Evolutionary conservation across 305 asterid species (phyloP).

Genomic region (Solanum hybrid): DNA sequence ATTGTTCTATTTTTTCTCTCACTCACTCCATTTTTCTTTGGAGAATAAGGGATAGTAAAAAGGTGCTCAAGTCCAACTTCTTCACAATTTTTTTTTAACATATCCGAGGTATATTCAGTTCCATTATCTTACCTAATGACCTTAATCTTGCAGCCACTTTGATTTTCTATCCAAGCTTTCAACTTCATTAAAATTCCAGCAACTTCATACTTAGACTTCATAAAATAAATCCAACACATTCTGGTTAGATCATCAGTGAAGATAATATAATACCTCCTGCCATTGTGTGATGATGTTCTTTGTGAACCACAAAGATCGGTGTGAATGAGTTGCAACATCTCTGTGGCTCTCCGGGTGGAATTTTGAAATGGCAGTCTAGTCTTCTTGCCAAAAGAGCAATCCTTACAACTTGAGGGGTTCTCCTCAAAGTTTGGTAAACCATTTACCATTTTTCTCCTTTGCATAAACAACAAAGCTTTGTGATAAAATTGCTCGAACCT

Average conservation of each 20-base stretch:
- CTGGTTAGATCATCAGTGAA: not conserved
- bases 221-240: not conserved
- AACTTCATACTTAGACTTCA: not conserved
- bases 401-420: not conserved
- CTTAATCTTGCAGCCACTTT: not conserved
- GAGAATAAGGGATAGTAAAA: not conserved
- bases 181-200: not conserved
- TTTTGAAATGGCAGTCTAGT: not conserved
- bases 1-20: not conserved
- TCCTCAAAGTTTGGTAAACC: not conserved
- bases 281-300: not conserved
- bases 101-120: not conserved
- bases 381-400: not conserved
- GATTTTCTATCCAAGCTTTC: not conserved
- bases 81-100: no score
- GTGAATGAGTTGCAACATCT: not conserved
- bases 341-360: not conserved
- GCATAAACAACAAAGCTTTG: not conserved
- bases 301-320: not conserved
- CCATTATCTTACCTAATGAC: not conserved
- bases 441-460: not conserved
- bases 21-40: not conserved
- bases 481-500: not conserved
- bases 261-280: no score
- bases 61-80: not conserved